Conservation (phyloP, 208 protist genomes). For the Leishmania turanica region DNA sequence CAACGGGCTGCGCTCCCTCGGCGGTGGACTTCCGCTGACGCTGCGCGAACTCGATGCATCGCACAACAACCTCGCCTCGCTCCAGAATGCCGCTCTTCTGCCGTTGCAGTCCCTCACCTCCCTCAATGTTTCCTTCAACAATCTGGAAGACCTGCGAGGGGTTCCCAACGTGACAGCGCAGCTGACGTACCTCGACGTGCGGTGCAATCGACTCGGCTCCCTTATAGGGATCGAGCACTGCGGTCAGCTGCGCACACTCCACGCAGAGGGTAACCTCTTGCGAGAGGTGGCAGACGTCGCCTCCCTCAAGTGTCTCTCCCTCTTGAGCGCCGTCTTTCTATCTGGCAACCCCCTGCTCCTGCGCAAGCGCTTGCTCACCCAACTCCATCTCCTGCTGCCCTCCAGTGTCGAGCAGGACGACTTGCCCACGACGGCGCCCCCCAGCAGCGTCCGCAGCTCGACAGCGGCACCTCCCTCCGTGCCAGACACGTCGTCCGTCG, state of each 20-base stretch:
- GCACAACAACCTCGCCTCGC: constrained; percentile 69
- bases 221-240: constrained; percentile 69
- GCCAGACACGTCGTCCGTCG: constrained; percentile 21
- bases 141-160: constrained; percentile 55
- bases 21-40: constrained; percentile 50
- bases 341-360: constrained; percentile 66
- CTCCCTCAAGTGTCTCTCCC: constrained; percentile 31
- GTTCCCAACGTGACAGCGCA: constrained; percentile 45
- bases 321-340: constrained; percentile 43
- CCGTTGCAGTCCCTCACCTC: constrained; percentile 53
- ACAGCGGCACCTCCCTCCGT: constrained; percentile 29
- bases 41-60: constrained; percentile 67
- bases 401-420: constrained; percentile 37
- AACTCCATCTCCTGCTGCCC: constrained; percentile 50
- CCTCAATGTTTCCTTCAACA: constrained; percentile 76
- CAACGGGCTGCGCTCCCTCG: constrained; percentile 64
- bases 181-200: constrained; percentile 57
- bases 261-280: constrained; percentile 65
- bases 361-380: constrained; percentile 38
- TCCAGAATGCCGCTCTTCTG: constrained; percentile 54
- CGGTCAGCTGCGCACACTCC: constrained; percentile 44
- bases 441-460: constrained; percentile 31
- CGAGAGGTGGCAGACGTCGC: constrained; percentile 47
- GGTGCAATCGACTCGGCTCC: constrained; percentile 54
- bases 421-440: constrained; percentile 34